Base-by-base conservation (phyloP, 2,329 filamentous ascomycete genomes). In the Diaporthe ampelina region DNA sequence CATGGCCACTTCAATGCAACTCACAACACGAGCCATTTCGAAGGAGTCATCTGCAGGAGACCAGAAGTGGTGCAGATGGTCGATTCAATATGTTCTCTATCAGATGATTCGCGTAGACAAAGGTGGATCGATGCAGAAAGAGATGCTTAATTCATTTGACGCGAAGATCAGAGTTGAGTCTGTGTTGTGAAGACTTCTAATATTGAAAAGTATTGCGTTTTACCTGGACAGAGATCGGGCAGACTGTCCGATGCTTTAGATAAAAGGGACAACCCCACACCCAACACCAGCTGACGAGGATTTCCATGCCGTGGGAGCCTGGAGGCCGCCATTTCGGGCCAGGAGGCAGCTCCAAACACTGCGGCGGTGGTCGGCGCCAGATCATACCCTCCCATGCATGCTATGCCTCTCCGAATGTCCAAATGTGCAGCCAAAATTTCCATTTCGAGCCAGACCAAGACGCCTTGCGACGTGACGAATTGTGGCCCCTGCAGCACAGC, bases 401-500 rank as follows among this genome's bases (percentile, higher is more conserved):
- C n/a, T 43, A 7, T 52, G 43, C 61, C 40, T 67, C 19, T 43
- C 17, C 19, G n/a, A 10, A 6, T 29, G 50, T 37, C 45, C 61
- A 65, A 13, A 11, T 35, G 5, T 67, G n/a, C 61, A 8, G 61
- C 61, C 24, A 52, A 11, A 17, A 24, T 67, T 52, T 21, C 61
- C 61, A 35, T 24, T 67, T 67, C 3, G 24, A 45, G 21, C 26
- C 29, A 67, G 10, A 50, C 17, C 61, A 26, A 50, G 61, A 37
- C 11, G 13, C 26, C 43, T 35, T 67, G 43, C 61, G 61, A 67
- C 61, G 43, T 37, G 32, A 13, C 19, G 50, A 50, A 11, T 11
- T 52, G 43, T 15, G 32, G 43, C 61, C 26, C 61, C 61, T 67
- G 61, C 61, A 67, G 43, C 43, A 50, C 43, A 67, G 61, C 61